These are phyloP conservation scores for Epichloe coenophiala DNA, from an alignment of 2,329 filamentous ascomycete species.

Conservation along the genomic window DNA sequence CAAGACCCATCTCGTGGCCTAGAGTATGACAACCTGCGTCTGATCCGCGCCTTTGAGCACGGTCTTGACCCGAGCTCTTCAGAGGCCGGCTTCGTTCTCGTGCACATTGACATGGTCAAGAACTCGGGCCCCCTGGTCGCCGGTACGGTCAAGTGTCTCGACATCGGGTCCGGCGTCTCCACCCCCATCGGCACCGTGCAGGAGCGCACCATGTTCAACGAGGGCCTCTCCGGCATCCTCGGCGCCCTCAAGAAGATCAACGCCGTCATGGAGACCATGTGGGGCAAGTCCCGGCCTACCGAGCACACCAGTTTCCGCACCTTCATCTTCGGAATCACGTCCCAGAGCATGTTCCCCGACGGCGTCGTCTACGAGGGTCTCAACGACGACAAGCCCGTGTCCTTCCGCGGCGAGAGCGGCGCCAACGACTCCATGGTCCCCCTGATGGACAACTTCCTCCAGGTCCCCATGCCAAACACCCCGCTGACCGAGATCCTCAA, in stretches of 20 bases:
- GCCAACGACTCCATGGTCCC: conserved; percentile 94
- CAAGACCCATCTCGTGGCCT: conserved; percentile 42
- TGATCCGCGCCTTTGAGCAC: conserved; percentile 83
- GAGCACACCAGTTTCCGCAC: conserved; percentile 86
- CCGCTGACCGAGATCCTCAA: conserved; percentile 77
- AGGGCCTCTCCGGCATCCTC: conserved; percentile 48
- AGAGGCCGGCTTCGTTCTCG: conserved; percentile 90
- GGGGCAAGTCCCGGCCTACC: conserved; percentile 70
- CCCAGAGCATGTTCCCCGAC: conserved; percentile 84
- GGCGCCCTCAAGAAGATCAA: conserved; percentile 52
- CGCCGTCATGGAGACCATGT: conserved; percentile 78
- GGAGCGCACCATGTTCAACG: conserved; percentile 47
- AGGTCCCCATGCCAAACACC: conserved; percentile 78
- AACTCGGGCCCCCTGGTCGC: conserved; percentile 67
- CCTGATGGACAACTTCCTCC: conserved; percentile 73
- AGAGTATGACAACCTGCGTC: conserved; percentile 56
- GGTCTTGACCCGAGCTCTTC: conserved; percentile 78
- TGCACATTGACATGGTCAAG: conserved; percentile 90
- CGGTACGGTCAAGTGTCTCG: conserved; percentile 55
- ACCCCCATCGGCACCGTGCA: conserved; percentile 10
- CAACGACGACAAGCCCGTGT: conserved; percentile 53
- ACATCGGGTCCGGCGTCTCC: conserved; percentile 27
- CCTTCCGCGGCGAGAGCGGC: conserved; percentile 83
- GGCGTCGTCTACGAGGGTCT: conserved; percentile 84
- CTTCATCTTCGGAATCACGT: conserved; percentile 93